Base-by-base conservation (phyloP, 768 basidiomycete genomes). In the Amanita fuliginea region DNA sequence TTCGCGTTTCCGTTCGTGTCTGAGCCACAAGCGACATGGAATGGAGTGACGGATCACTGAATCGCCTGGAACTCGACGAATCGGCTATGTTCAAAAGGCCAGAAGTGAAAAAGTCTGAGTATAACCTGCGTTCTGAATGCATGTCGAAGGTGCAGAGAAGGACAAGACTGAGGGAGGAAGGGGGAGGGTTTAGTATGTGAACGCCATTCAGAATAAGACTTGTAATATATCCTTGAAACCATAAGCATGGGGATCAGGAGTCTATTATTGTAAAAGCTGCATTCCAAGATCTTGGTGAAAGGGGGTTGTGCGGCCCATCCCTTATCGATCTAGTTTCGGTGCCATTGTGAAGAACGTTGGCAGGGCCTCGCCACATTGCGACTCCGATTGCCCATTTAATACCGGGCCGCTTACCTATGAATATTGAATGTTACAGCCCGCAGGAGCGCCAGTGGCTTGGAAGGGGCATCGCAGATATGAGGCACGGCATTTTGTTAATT, bases 101-200 rank as follows among this genome's bases (percentile, higher is more conserved):
- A 37, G 71, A 72, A 22, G 67, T 62, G 57, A 75, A 74, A 62
- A 75, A 72, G 33, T 73, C 71, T 14, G 73, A 74, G 58, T 74
- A 74, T 30, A 49, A 42, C 54, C 42, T 50, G 22, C 14, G 42
- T 4, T 28, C 26, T 43, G 42, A 18, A 6, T 43, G 28, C 42
- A 43, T 43, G 26, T 30, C 26, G 42, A 4, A 24, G 10, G 41
- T 21, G 11, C 24, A 3, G 13, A 30, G 13, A 43, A 28, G 42
- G 26, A 28, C 2, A 2, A 2, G 16, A n/a, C 18, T 18, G 37
- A 21, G 19, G 39, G 37, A 11, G 35, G 35, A n/a, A 6, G 26
- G 26, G 26, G 26, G 26, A 1, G 26, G 6, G 26, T 4, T 40
- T 40, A 21, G 18, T 40, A 21, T 19, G 18, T 40, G 19, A 40